A percentile compares a stretch with the other conserved stretches of the same genome.
Conservation (phyloP, 345 rosid species). For the Brassica rapa region DNA sequence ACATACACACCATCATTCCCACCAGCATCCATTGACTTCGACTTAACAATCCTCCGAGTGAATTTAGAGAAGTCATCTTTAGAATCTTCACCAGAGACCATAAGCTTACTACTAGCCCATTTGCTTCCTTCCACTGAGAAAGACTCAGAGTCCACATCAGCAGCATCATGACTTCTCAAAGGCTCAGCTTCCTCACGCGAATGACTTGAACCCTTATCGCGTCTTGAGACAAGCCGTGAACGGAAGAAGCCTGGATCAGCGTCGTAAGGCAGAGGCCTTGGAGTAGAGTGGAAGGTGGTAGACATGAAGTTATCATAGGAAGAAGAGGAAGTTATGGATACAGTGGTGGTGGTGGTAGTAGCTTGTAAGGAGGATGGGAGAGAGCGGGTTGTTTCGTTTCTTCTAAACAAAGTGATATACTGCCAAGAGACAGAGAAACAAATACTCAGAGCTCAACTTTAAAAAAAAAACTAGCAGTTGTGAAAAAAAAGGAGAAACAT, state of each 20-base stretch:
- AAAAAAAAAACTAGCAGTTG: background rate
- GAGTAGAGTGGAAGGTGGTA: conserved; percentile 79
- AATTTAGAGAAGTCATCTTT: conserved; percentile 59
- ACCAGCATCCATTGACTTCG: conserved; percentile 46
- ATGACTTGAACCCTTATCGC: conserved; percentile 91
- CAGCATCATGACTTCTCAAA: conserved; percentile 58
- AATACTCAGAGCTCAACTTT: background rate
- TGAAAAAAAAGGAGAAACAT: conserved; percentile 4
- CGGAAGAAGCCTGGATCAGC: conserved; percentile 63
- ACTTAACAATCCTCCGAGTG: conserved; percentile 49
- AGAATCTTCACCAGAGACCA: conserved; percentile 50
- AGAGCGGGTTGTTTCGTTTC: conserved; percentile 71
- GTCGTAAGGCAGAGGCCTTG: conserved; percentile 96
- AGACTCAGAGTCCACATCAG: conserved; percentile 59
- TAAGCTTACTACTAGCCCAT: conserved; percentile 50
- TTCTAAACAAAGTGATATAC: conserved; percentile 72
- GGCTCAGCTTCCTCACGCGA: conserved; percentile 84
- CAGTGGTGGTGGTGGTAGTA: conserved; percentile 58
- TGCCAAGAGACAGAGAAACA: conserved; percentile 39
- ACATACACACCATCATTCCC: conserved; percentile 54
- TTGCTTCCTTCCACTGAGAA: conserved; percentile 63
- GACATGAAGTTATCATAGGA: conserved; percentile 79
- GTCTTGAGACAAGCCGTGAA: conserved; percentile 62
- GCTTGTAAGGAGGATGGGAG: conserved; percentile 69
- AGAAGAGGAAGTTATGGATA: conserved; percentile 63